A percentile compares a stretch with the other conserved stretches of the same genome.
These are phyloP conservation scores for Fonsecaea nubica DNA, from an alignment of 2,329 filamentous ascomycete genomes.

Conservation along the genomic window DNA sequence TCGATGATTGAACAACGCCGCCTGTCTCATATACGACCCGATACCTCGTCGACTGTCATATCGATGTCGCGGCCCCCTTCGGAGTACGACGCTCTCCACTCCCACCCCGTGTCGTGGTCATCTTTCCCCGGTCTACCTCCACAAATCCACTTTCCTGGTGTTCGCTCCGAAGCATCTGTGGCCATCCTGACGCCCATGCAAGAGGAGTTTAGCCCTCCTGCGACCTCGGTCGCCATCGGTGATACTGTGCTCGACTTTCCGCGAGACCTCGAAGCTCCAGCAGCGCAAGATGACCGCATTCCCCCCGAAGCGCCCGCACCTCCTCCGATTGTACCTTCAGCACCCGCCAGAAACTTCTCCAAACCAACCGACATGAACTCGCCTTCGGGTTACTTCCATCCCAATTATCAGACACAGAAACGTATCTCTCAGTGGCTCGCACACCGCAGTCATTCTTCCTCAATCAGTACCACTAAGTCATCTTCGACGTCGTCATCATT, in stretches of 20 bases:
- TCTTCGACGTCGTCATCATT: slow-evolving; percentile 37
- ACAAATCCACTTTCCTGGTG: slow-evolving; percentile 42
- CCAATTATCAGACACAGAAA: slow-evolving; percentile 35
- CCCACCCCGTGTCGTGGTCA: slow-evolving; percentile 41
- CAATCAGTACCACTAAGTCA: slow-evolving; percentile 37
- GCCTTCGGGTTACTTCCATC: slow-evolving; percentile 28
- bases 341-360: slow-evolving; percentile 30
- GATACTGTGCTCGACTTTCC: slow-evolving; percentile 34
- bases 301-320: slow-evolving; percentile 15
- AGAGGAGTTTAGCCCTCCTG: slow-evolving; percentile 39
- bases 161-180: slow-evolving; percentile 35
- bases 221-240: slow-evolving; percentile 35
- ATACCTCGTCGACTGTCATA: slow-evolving; percentile 34
- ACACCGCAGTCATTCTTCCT: slow-evolving; percentile 32
- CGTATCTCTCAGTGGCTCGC: slow-evolving; percentile 39
- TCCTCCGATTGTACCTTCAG: slow-evolving; percentile 18
- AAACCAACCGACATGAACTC: slow-evolving; percentile 26
- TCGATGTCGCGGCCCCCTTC: slow-evolving; percentile 37
- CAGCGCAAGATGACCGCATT: neutral
- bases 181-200: slow-evolving; percentile 38
- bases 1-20: slow-evolving; percentile 39
- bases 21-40: slow-evolving; percentile 23
- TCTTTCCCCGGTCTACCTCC: slow-evolving; percentile 38
- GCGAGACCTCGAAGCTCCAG: slow-evolving; percentile 14
- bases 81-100: slow-evolving; percentile 40